phyloP scores from a whole-genome alignment of 176 grass and related monocot genomes.

The Cenchrus americanus region DNA sequence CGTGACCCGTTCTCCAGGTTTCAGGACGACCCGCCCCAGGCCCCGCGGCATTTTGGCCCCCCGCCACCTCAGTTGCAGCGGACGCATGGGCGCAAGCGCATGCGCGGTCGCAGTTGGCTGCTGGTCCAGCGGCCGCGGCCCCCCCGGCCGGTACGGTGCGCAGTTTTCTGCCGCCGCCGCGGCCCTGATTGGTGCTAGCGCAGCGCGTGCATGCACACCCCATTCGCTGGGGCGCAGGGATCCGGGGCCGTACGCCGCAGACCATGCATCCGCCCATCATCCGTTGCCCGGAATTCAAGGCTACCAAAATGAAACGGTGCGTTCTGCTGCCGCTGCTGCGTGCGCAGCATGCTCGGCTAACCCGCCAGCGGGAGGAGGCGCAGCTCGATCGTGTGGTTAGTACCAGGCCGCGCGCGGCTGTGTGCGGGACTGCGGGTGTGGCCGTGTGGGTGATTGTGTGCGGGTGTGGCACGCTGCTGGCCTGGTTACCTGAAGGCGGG shows the following conservation, averaged over 20 bases:
- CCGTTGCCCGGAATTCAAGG: background rate
- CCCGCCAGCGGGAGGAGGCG: too few species aligned
- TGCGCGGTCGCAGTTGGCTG: background rate
- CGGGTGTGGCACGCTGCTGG: too few species aligned
- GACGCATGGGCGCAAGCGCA: background rate
- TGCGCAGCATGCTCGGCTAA: too few species aligned
- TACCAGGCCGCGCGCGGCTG: too few species aligned
- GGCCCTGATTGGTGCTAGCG: background rate
- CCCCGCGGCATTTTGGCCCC: background rate
- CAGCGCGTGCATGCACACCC: slow-evolving; percentile 1
- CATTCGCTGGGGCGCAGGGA: background rate
- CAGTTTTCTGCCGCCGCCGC: background rate
- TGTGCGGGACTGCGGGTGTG: too few species aligned
- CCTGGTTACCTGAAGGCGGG: too few species aligned
- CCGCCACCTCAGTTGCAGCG: background rate
- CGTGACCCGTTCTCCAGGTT: background rate
- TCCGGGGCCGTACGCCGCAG: background rate
- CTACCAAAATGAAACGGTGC: too few species aligned
- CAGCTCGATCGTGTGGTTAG: too few species aligned
- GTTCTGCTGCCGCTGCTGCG: background rate
- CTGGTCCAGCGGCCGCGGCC: background rate
- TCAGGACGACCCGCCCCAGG: background rate
- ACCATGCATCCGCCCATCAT: background rate
- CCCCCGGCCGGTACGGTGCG: background rate
- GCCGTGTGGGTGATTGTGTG: too few species aligned